Base-by-base conservation (phyloP, 495 filamentous ascomycete species). In the Penicillium ochrochloron region DNA sequence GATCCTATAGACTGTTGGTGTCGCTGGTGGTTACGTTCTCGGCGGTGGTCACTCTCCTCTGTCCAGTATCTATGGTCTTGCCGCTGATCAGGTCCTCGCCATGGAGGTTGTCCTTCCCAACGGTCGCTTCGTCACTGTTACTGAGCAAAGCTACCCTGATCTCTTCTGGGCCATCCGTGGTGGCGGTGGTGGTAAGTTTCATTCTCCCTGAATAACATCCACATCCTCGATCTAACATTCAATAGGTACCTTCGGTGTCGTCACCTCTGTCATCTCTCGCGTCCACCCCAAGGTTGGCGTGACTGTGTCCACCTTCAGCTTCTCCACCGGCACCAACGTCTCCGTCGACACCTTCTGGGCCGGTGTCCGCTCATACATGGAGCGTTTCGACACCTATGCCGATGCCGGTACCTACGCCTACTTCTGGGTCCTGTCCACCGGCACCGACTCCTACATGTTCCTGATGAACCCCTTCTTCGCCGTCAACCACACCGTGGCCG, bases 91-190 rank as follows among this genome's bases (percentile, higher is more conserved):
- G 60, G 76, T 80, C n/a, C 66, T 83, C 3, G 77, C 75, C 35
- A 57, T 79, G 25, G 71, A 79, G 42, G 84, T 89, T 50, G 80
- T 90, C n/a, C 81, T 85, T 0, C 78, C 85, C 19, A 78, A 84
- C 34, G 88, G 88, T 12, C 60, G 69, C 19, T 80, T 83, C 25
- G 73, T 82, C 4, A 87, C 81, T 0, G 85, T 84, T 10, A 83
- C 81, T 39, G 67, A 80, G 12, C 65, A 75, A 15, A 75, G 72
- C 37, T 80, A 89, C 61, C 62, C 83, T 0, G 88, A 90, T 46
- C 82, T 89, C 11, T 91, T 88, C 79, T 90, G 83, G 67, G 82
- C 82, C n/a, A 46, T 69, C 33, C 66, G 74, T 50, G 75, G 75
- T 44, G 75, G 73, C 21, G 75, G 75, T 53, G 75, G 71, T 44